A percentile compares a stretch with the other conserved stretches of the same genome.
Evolutionary conservation across 257 asterid genomes (phyloP).

Genomic region (Solanum sejunctum): DNA sequence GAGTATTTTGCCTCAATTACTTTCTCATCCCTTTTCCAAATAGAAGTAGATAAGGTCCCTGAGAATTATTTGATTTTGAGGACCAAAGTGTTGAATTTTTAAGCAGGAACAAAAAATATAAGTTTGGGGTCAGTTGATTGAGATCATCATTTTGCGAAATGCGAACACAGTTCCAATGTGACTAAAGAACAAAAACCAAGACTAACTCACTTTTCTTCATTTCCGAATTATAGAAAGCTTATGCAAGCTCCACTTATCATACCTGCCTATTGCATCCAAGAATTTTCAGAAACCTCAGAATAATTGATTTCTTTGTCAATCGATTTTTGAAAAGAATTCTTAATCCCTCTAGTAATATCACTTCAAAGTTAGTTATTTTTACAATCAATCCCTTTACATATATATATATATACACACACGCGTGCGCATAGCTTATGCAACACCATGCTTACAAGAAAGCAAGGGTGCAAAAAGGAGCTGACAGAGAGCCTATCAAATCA

Average conservation of each 20-base stretch:
- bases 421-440: not conserved
- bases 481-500: not conserved
- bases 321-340: not conserved
- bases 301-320: not conserved
- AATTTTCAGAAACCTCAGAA: not conserved
- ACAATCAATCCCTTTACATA: not conserved
- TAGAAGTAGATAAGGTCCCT: not conserved
- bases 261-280: conserved; percentile 35
- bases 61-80: not conserved
- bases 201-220: conserved; percentile 85
- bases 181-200: conserved; percentile 56
- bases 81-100: not conserved
- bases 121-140: not conserved
- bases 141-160: not conserved
- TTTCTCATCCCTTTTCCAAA: not conserved
- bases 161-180: conserved; percentile 73
- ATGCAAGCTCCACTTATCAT: conserved; percentile 47
- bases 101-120: not conserved
- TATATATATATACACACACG: not conserved
- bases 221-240: conserved; percentile 80
- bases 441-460: not conserved
- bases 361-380: not conserved
- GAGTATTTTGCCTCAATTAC: not conserved
- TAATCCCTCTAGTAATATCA: not conserved
- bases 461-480: not conserved